phyloP scores from a whole-genome alignment of 116 monocot species.

The Cymodocea nodosa region DNA sequence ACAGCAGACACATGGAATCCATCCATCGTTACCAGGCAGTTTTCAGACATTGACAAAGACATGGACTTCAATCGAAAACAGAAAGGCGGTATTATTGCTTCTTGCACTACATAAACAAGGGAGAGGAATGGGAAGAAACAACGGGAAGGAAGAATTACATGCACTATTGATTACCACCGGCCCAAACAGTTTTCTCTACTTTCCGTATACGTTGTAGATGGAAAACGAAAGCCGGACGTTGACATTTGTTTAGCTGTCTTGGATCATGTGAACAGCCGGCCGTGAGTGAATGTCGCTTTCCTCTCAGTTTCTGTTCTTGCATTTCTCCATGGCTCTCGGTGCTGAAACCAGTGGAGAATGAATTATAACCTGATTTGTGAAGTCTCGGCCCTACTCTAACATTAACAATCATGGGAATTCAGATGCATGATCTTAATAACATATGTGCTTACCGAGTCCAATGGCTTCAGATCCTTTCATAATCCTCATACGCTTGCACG shows the following conservation, averaged over 20 bases:
- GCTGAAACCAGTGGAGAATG: conserved; percentile 24
- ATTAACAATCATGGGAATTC: background rate
- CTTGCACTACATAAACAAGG: conserved; percentile 2
- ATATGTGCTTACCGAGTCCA: conserved; percentile 20
- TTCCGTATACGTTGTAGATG: no score
- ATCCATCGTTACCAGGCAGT: background rate
- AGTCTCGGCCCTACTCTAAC: no score
- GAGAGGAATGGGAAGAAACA: background rate
- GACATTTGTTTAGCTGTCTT: background rate
- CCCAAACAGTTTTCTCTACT: background rate
- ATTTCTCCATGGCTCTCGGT: conserved; percentile 76
- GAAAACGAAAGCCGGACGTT: background rate
- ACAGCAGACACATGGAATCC: conserved; percentile 6
- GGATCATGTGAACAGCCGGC: background rate
- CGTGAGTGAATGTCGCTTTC: background rate
- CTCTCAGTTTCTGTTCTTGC: conserved; percentile 63
- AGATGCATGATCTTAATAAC: background rate
- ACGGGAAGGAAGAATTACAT: background rate
- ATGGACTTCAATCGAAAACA: background rate
- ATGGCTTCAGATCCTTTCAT: conserved; percentile 32
- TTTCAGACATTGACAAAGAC: background rate
- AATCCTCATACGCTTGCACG: conserved; percentile 26
- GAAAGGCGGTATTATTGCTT: conserved; percentile 1
- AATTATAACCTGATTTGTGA: background rate
- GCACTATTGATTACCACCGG: background rate